Percentiles rank a stretch among this genome's conserved stretches.
Conservation (phyloP, 805 yeast species). For the Metschnikowia chrysomelidarum region DNA sequence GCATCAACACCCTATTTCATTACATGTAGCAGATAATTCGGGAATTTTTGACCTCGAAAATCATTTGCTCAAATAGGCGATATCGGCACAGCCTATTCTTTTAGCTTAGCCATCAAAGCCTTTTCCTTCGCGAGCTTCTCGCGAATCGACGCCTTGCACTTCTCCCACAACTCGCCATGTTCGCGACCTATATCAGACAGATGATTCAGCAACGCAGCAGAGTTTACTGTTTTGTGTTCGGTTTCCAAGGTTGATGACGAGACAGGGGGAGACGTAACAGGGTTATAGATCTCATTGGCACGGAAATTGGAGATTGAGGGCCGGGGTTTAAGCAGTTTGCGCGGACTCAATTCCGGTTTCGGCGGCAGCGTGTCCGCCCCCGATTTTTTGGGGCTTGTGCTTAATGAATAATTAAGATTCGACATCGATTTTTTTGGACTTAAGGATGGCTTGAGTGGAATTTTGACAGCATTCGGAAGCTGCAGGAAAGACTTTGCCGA, state of each 20-base stretch:
- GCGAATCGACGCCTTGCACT: conserved; percentile 28
- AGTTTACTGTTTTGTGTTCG: background rate
- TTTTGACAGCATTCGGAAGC: conserved; percentile 4
- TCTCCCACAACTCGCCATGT: conserved; percentile 24
- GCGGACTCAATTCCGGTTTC: conserved; percentile 4
- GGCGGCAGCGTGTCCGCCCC: background rate
- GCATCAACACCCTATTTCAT: too few species aligned
- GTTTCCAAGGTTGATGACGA: background rate
- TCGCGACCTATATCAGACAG: conserved; percentile 7
- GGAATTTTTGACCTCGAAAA: too few species aligned
- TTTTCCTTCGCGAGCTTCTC: conserved; percentile 24
- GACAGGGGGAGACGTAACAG: conserved; percentile 21
- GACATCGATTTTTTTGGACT: conserved; percentile 8
- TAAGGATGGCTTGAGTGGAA: conserved; percentile 4
- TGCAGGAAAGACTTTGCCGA: conserved; percentile 8
- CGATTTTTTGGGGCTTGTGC: background rate
- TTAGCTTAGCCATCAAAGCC: conserved; percentile 5
- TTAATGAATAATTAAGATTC: conserved; percentile 1
- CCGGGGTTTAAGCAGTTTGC: conserved; percentile 12
- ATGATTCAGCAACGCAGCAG: conserved; percentile 6
- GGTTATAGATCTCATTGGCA: conserved; percentile 26
- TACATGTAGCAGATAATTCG: too few species aligned
- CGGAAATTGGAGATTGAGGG: conserved; percentile 26
- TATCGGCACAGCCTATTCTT: background rate
- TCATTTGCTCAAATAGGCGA: too few species aligned